Percentiles rank a stretch among this genome's conserved stretches.
These are phyloP conservation scores for Diatrype stigma DNA, from an alignment of 2,329 filamentous ascomycete genomes.

Conservation along the genomic window DNA sequence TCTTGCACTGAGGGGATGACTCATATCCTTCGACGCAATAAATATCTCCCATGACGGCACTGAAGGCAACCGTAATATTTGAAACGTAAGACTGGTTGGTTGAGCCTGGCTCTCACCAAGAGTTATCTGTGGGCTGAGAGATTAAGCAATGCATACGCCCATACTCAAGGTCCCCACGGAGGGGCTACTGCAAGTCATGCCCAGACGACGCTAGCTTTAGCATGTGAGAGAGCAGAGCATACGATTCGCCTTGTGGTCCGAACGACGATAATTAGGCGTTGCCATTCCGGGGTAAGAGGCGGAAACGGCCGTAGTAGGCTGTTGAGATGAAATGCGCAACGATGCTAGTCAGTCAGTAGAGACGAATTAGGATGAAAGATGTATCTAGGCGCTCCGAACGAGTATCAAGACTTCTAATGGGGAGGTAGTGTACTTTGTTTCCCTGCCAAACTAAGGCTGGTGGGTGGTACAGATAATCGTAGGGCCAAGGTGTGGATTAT, in stretches of 20 bases:
- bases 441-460: not conserved
- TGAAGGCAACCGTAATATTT: no score
- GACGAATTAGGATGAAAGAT: no score
- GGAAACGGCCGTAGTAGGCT: not conserved
- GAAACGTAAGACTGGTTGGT: no score
- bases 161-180: not conserved
- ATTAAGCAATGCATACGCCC: no score
- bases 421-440: not conserved
- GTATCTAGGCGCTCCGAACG: not conserved
- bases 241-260: not conserved
- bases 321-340: not conserved
- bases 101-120: not conserved
- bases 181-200: not conserved
- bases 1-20: no score
- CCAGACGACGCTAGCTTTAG: not conserved
- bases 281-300: not conserved
- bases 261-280: not conserved
- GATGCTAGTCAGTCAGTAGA: not conserved
- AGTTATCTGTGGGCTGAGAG: not conserved
- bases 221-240: not conserved
- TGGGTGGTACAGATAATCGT: not conserved
- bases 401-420: not conserved
- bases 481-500: not conserved
- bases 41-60: no score
- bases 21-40: no score